Base-by-base conservation (phyloP, 1,139 yeast species). In the Suhomyces wounanorum region DNA sequence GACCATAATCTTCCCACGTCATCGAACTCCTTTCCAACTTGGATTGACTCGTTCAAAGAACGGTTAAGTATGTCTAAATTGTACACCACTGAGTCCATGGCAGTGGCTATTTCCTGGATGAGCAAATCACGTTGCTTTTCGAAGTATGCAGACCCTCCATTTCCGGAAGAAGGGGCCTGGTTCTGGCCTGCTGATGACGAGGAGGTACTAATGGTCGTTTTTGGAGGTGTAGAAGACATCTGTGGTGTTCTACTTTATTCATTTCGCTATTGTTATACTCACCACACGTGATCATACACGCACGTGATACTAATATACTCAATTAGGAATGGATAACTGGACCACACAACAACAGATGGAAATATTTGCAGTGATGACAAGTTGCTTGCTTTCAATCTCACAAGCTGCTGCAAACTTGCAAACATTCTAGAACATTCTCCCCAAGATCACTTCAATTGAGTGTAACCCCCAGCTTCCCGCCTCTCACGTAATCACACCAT, bases 11-110 rank as follows among this genome's bases (percentile, higher is more conserved):
- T 61, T 16, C 78, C 78, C 28, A 75, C 78, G 51, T 75, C 73
- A 51, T 75, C 79, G 55, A 77, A 77, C 50, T 75, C 79, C 51
- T 74, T 74, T 6, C 80, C 79, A 1, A 76, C 79, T 52, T 75
- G 77, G 16, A 76, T 64, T 28, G 76, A 70, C 52, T 72, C 76
- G 49, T 70, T 69, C 46, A 77, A 65, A 1, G 79, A 69, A 37
- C 80, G 58, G 56, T 77, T 77, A 52, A 77, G 67, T 14, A 70
- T 67, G 40, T 75, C 78, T 45, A 77, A 60, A 53, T 76, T 75
- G 55, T 67, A 60, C 6, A 72, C 72, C n/a, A 76, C 77, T 3
- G 75, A 69, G 53, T 73, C 74, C 53, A 77, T 63, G 17, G 76
- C 69, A 40, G 61, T 59, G 18, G 78, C 64, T 31, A 77, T 75